Base-by-base conservation (phyloP, 371 early-diverging fungal species). In the Mortierella sp. region DNA sequence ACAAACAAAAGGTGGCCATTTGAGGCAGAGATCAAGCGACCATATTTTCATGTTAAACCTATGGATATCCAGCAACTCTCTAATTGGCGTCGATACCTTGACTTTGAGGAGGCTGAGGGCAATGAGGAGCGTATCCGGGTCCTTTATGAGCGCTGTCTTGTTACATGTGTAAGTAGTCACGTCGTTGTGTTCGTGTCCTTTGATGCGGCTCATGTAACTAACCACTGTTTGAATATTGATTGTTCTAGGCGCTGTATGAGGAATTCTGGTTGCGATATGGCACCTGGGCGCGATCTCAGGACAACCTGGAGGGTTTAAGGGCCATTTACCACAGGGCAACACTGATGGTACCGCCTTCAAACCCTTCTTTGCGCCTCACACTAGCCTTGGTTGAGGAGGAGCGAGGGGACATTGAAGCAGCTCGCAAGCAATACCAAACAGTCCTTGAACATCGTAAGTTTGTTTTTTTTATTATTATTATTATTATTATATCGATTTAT, bases 41-140 rank as follows among this genome's bases (percentile, higher is more conserved):
- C 93, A 18, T 93, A 93, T 80, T 93, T 93, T 78, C 93, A 93
- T 77, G 90, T 93, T 22, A 93, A 92, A 60, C 91, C 93, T 1
- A 84, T 93, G 69, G 93, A 93, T 74, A 84, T 88, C 62, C 83
- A 85, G 11, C 93, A 93, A 70, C 76, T 93, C 6, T 73, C 73
- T 32, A 92, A 91, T 66, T 93, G 93, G 93, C 83, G 89, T 32
- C 83, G 86, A 67, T 93, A 93, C 61, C 86, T 93, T 43, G 92
- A 91, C 68, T 93, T 91, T 84, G 92, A 93, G 60, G 93, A 93
- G 64, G 52, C 78, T 8, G 84, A 87, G 60, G 87, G 87, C 0
- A 88, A 91, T 60, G 69, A 77, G 16, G 70, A 83, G 22, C 84
- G 92, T 24, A 88, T 89, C 54, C 87, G 87, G 62, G 86, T 87